Base-by-base conservation (phyloP, 495 filamentous ascomycete genomes). In the Viridothelium virens region DNA sequence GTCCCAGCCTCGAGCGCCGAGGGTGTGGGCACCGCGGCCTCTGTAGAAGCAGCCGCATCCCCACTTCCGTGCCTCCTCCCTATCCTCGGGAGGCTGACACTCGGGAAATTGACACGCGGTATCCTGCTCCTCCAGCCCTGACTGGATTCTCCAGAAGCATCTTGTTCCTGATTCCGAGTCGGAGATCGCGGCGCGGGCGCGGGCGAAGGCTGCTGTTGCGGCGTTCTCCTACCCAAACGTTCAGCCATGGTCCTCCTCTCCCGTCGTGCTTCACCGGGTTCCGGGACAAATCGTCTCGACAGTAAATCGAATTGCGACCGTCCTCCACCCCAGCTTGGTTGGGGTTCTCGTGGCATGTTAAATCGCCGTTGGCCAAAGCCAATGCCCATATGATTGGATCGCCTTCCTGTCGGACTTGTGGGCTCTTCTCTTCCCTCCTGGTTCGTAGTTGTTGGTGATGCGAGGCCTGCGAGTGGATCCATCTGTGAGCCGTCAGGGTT, bases 401-500 rank as follows among this genome's bases (percentile, higher is more conserved):
- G 18, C 33, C 12, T 63, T 41, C 16, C 53, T 18, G 48, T 38
- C 1, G 44, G 36, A 9, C 48, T 38, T 6, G 50, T 38, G 59
- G 47, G 33, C 2, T 37, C 50, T 9, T 39, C 61, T 11, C 59
- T 36, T n/a, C 31, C 25, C 11, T 61, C n/a, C 9, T 16, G 34
- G 12, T n/a, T 39, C 1, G 56, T 36, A 3, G 56, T 10, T n/a
- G 37, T 38, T 7, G 56, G 36, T 5, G 46, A 56, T 64, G 65
- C 25, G 36, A 25, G n/a, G n/a, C 41, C 61, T 3, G 79, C 81
- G 5, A 53, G 18, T 0, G 48, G 48, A n/a, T 53, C 48, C 1
- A 18, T 14, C 11, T 14, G 48, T 5, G 48, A 14, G 16, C 76
- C 80, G 66, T 87, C 84, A 44, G 82, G 73, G 16, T 53, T 53